Evolutionary conservation across 148 eudicot genomes (phyloP), one percentile per base, ranked within the genome.

Genomic region (Fagopyrum tataricum): DNA sequence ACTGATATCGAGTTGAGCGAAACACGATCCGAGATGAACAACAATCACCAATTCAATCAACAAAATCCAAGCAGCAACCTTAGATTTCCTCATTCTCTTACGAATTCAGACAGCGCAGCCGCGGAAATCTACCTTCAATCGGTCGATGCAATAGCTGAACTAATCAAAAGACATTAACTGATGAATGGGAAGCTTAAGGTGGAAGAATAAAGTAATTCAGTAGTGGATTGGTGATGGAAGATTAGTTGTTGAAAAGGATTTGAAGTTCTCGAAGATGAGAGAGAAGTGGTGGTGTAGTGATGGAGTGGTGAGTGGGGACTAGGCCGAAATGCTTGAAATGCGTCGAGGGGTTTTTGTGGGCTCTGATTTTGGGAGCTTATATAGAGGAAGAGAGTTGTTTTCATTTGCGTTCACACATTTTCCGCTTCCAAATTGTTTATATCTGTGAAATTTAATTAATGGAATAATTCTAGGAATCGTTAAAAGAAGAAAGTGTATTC

Each of bases 1-100:
- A 26, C 76, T 85, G 8, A 91, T 42, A 64, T 83, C 75, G 18
- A 15, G 42, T 64, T 64, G 69, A 37, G 69, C 69, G 10, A 39
- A 37, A 39, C 69, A 64, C 18, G 44, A 0, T 0, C 18, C 44
- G 20, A 37, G 20, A 37, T 64, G 43, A 64, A 7, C 44, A 37
- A 15, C 44, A 15, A 64, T 18, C 43, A 64, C 7, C 20, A 62
- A 15, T 13, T 10, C 6, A 14, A 17, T 21, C 17, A 31, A 31
- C 7, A 64, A 14, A 64, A 15, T 43, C 5, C 43, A 64, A 5
- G 44, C 69, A 14, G 18, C 37, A 46, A 13, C 49, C 9, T 1
- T 12, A 14, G 18, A 2, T 58, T 9, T 23, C 4, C 14, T 14
- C 64, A 58, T 58, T 56, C 31, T 56, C 10, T 7, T 20, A n/a